Evolutionary conservation across 805 yeast species (phyloP).

Genomic region (Candida odintsovae): DNA sequence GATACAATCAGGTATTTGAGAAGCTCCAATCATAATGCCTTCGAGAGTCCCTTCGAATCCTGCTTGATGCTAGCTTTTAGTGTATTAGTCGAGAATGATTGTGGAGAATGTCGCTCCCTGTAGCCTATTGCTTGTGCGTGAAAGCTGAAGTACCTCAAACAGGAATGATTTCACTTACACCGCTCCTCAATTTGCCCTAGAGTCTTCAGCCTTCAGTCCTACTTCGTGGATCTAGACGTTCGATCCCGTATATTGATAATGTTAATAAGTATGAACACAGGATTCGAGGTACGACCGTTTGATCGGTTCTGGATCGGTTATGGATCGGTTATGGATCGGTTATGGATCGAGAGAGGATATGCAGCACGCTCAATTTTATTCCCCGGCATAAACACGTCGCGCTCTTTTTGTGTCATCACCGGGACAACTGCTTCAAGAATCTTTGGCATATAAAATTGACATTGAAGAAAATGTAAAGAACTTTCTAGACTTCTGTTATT

Average conservation of each 20-base stretch:
- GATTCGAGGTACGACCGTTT: not conserved
- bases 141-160: not conserved
- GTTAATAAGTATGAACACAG: too few species aligned
- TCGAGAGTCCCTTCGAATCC: not conserved
- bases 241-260: too few species aligned
- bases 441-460: too few species aligned
- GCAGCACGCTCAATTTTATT: not conserved
- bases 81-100: too few species aligned
- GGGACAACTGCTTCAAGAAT: not conserved
- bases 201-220: too few species aligned
- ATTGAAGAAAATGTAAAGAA: not conserved
- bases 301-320: not conserved
- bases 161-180: not conserved
- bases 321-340: too few species aligned
- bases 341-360: too few species aligned
- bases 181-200: too few species aligned
- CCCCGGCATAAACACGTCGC: not conserved
- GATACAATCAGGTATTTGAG: too few species aligned
- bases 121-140: not conserved
- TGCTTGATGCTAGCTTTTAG: not conserved
- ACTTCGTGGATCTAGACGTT: too few species aligned
- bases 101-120: not conserved
- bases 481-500: not conserved
- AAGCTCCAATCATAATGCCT: too few species aligned
- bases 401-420: not conserved